phyloP scores from a whole-genome alignment of 441 rosid genomes.

The Pelargonium myrrhifolium region DNA sequence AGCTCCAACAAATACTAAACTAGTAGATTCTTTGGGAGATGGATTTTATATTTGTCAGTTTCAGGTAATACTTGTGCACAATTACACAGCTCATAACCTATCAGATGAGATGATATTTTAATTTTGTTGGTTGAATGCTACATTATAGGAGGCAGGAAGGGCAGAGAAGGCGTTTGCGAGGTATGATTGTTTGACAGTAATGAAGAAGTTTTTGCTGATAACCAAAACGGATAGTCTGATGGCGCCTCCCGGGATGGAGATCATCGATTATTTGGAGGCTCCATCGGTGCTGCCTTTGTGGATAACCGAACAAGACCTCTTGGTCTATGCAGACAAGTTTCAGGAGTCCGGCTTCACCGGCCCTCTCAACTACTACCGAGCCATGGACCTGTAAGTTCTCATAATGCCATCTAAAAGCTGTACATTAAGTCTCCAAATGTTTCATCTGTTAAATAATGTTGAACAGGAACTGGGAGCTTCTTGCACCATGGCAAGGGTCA shows the following conservation, averaged over 20 bases:
- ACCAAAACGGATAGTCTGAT: constrained; percentile 39
- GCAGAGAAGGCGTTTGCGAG: constrained; percentile 62
- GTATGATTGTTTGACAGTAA: constrained; percentile 46
- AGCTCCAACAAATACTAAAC: constrained; percentile 32
- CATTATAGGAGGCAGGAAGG: constrained; percentile 55
- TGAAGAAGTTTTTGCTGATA: constrained; percentile 59
- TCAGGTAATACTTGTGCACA: no score
- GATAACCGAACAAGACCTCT: constrained; percentile 66
- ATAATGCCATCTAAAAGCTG: not conserved
- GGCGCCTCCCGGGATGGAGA: constrained; percentile 59
- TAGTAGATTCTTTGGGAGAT: constrained; percentile 37
- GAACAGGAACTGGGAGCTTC: constrained; percentile 43
- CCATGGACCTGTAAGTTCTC: constrained; percentile 47
- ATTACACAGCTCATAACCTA: no score
- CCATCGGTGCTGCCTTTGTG: constrained; percentile 47
- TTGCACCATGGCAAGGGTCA: constrained; percentile 35
- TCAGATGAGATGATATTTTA: no score
- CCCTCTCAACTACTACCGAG: constrained; percentile 58
- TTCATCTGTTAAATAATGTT: not conserved
- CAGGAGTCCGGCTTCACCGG: constrained; percentile 64
- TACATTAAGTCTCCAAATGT: not conserved
- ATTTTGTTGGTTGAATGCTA: not conserved
- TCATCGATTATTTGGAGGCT: constrained; percentile 49
- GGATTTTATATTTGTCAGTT: constrained; percentile 54
- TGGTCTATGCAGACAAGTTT: constrained; percentile 58